Evolutionary conservation across 441 rosid species (phyloP).

Genomic region (Croton laevigatus): DNA sequence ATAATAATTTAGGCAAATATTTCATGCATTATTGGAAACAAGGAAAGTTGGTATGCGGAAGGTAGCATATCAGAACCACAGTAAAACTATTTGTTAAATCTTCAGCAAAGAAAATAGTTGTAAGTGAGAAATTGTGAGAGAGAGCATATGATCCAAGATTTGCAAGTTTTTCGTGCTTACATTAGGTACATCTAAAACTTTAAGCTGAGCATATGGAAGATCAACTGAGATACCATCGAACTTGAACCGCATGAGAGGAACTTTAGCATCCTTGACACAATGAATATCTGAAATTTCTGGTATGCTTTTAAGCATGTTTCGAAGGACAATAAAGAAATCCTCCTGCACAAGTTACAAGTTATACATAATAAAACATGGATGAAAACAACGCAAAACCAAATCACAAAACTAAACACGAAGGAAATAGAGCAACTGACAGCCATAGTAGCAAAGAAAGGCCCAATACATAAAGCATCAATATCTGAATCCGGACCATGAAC

Average conservation of each 20-base stretch:
- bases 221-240: constrained; percentile 59
- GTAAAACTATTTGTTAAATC: neutral
- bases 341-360: constrained; percentile 35
- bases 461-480: constrained; percentile 58
- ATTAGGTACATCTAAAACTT: constrained; percentile 37
- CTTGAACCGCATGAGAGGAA: constrained; percentile 53
- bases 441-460: constrained; percentile 53
- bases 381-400: constrained; percentile 2
- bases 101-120: neutral
- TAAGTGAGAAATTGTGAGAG: neutral
- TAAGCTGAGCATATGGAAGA: constrained; percentile 55
- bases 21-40: neutral
- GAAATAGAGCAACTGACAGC: constrained; percentile 32
- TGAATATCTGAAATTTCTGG: constrained; percentile 42
- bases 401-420: neutral
- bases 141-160: neutral
- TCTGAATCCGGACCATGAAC: constrained; percentile 60
- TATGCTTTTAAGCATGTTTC: constrained; percentile 47
- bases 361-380: neutral
- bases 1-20: neutral
- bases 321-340: constrained; percentile 55
- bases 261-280: constrained; percentile 55
- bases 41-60: neutral
- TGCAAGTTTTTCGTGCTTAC: constrained; percentile 27
- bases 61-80: neutral